Conservation (phyloP, 176 grass and related monocot species). For the Rhynchospora breviuscula region DNA sequence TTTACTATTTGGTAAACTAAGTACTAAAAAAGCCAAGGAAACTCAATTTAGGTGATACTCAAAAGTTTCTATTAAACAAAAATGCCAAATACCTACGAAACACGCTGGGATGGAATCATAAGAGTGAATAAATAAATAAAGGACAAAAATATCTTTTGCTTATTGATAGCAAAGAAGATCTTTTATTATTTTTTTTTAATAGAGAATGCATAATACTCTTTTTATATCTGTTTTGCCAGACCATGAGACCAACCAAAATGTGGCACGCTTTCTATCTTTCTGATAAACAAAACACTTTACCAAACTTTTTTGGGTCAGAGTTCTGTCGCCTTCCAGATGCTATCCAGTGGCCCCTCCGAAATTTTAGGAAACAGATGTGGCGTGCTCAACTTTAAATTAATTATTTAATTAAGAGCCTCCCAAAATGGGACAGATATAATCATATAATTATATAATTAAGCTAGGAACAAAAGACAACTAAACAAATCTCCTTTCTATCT, state of each 20-base stretch:
- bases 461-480: neutral
- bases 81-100: neutral
- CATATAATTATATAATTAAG: neutral
- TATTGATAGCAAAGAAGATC: neutral
- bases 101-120: neutral
- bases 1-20: neutral
- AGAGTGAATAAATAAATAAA: neutral
- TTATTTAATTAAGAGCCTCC: neutral
- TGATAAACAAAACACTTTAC: neutral
- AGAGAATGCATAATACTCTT: neutral
- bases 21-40: neutral
- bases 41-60: neutral
- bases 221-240: neutral
- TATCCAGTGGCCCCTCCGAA: neutral
- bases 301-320: conserved; percentile 5
- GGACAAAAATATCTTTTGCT: neutral
- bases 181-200: neutral
- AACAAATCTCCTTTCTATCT: neutral
- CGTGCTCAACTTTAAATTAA: neutral
- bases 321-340: neutral
- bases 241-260: neutral
- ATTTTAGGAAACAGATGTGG: conserved; percentile 9
- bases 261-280: neutral
- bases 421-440: neutral
- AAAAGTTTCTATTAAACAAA: neutral